A percentile compares a stretch with the other conserved stretches of the same genome.
phyloP scores from a whole-genome alignment of 371 early-diverging fungal species.

The Coemansia sp. region DNA sequence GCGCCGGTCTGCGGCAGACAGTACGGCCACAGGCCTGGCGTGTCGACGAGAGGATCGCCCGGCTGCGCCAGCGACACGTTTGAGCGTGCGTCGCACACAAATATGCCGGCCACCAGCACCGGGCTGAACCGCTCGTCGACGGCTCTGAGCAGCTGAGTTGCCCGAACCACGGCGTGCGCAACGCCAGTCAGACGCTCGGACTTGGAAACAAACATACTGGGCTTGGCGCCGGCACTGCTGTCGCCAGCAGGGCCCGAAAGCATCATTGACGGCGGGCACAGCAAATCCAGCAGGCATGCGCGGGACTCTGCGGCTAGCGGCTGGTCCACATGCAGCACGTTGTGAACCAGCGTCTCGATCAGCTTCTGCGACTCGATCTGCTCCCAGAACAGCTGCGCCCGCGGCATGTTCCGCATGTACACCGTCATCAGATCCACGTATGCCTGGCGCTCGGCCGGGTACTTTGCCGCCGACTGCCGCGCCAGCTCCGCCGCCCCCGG shows the following conservation, averaged over 20 bases:
- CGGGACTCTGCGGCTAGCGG: conserved; percentile 58
- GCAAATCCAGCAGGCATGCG: conserved; percentile 65
- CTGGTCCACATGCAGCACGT: conserved; percentile 81
- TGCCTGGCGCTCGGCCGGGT: conserved; percentile 42
- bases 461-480: conserved; percentile 30
- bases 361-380: conserved; percentile 51
- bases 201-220: conserved; percentile 17
- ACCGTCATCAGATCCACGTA: conserved; percentile 41
- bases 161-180: conserved; percentile 28
- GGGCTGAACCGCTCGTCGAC: conserved; percentile 51
- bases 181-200: conserved; percentile 24
- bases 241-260: not conserved
- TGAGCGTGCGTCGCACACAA: conserved; percentile 26
- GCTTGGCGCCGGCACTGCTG: not conserved
- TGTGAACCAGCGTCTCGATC: conserved; percentile 77
- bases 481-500: conserved; percentile 7
- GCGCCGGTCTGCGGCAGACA: conserved; percentile 7
- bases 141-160: conserved; percentile 39
- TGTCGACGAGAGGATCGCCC: conserved; percentile 31
- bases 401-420: conserved; percentile 28
- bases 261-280: conserved; percentile 57
- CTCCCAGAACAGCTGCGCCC: conserved; percentile 35
- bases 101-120: conserved; percentile 43
- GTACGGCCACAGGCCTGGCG: conserved; percentile 21
- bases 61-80: conserved; percentile 37